Percentiles rank a stretch among this genome's conserved stretches.
Conservation (phyloP, 305 asterid genomes). For the Fraxinus xanthoxyloides region DNA sequence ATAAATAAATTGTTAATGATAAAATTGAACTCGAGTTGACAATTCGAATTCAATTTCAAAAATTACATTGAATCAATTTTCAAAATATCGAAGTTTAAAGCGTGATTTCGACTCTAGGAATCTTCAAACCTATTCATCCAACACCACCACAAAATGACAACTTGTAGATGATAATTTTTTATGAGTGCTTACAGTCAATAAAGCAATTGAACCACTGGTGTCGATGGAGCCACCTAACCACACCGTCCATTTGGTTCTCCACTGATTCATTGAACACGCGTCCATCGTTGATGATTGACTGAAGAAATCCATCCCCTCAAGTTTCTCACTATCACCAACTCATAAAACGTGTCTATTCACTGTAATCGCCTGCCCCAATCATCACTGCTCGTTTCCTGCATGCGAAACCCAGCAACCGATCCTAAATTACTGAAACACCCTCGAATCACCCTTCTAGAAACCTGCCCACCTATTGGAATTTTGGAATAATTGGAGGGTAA, state of each 20-base stretch:
- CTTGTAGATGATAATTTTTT: background rate
- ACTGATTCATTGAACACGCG: background rate
- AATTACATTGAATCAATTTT: too few species aligned
- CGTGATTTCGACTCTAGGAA: background rate
- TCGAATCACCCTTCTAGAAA: background rate
- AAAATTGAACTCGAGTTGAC: background rate
- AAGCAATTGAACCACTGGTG: background rate
- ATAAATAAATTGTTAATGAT: too few species aligned
- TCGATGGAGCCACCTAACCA: background rate
- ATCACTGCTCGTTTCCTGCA: background rate
- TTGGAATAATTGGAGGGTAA: background rate
- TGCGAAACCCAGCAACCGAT: background rate
- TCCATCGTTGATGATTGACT: background rate
- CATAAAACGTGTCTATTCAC: background rate
- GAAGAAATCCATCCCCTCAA: background rate
- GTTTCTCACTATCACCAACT: background rate
- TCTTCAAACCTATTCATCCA: background rate
- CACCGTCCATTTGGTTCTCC: background rate
- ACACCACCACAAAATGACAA: background rate
- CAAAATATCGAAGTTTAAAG: background rate
- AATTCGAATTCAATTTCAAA: background rate
- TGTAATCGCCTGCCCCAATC: background rate
- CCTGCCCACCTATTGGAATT: background rate
- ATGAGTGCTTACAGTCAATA: background rate
- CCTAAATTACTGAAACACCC: background rate